A percentile compares a stretch with the other conserved stretches of the same genome.
phyloP scores from a whole-genome alignment of 202 grass and related monocot species.

The Saccharum hybrid region DNA sequence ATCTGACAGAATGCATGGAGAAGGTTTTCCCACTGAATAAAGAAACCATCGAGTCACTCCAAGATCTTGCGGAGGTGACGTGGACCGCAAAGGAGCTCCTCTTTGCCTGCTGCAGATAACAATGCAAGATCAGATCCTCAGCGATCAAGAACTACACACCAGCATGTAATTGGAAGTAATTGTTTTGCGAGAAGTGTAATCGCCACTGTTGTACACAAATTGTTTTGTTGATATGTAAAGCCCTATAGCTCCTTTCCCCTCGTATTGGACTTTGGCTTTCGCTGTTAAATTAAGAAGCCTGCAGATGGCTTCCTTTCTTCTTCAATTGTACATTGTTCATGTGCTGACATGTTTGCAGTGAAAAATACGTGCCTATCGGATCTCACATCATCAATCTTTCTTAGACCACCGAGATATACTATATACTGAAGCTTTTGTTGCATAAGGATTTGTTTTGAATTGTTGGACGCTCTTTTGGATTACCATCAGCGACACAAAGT shows the following conservation, averaged over 20 bases:
- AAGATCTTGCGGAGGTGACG: slow-evolving; percentile 83
- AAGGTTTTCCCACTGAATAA: slow-evolving; percentile 88
- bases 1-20: slow-evolving; percentile 74
- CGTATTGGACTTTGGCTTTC: slow-evolving; percentile 24
- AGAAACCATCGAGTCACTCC: slow-evolving; percentile 62
- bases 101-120: slow-evolving; percentile 83
- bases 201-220: slow-evolving; percentile 23
- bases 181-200: slow-evolving; percentile 32
- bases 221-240: slow-evolving; percentile 51
- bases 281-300: background rate
- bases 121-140: slow-evolving; percentile 15
- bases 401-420: background rate
- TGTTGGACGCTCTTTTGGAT: background rate
- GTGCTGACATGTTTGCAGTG: background rate
- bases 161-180: slow-evolving; percentile 30
- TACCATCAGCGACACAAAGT: background rate
- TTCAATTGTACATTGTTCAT: background rate
- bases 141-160: slow-evolving; percentile 31
- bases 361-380: background rate
- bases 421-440: background rate
- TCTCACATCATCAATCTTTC: background rate
- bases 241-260: slow-evolving; percentile 25
- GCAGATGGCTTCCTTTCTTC: slow-evolving; percentile 35
- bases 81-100: slow-evolving; percentile 97
- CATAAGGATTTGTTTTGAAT: background rate